Evolutionary conservation across 1,284 basidiomycete species (phyloP).

Genomic region (Neotropicomus parvogracilis): DNA sequence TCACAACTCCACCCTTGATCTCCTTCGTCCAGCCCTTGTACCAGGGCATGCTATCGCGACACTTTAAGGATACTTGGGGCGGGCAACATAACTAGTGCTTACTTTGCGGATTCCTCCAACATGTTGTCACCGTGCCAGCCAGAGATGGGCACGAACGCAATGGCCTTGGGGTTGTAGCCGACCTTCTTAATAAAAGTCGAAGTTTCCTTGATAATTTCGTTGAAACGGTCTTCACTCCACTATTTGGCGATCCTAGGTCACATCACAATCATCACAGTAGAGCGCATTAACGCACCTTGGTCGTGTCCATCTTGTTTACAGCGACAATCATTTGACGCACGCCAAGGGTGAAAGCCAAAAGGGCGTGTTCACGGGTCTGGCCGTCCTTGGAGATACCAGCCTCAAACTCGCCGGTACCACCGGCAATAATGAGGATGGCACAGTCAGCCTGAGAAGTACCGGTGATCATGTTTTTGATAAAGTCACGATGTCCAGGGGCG

Average conservation of each 20-base stretch:
- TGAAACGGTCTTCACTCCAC: conserved; percentile 99
- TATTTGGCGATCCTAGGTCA: conserved; percentile 34
- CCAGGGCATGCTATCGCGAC: conserved; percentile 84
- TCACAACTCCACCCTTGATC: conserved; percentile 87
- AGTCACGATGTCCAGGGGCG: conserved; percentile 99
- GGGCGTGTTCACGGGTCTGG: conserved; percentile 99
- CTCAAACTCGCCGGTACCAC: conserved; percentile 99
- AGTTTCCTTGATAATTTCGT: conserved; percentile 99
- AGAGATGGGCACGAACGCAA: conserved; percentile 99
- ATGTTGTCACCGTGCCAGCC: conserved; percentile 99
- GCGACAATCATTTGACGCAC: conserved; percentile 99
- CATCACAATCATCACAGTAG: background rate
- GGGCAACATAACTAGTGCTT: conserved; percentile 31
- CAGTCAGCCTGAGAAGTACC: conserved; percentile 99
- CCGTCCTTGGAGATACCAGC: conserved; percentile 99
- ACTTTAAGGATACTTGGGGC: conserved; percentile 8
- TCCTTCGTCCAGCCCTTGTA: conserved; percentile 99
- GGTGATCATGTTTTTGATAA: conserved; percentile 99
- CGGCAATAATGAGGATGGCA: conserved; percentile 99
- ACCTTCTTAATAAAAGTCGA: conserved; percentile 99
- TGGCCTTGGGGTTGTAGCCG: conserved; percentile 99
- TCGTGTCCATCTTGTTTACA: conserved; percentile 99
- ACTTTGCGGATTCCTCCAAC: conserved; percentile 96
- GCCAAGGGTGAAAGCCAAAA: conserved; percentile 99
- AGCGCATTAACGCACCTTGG: conserved; percentile 56